phyloP scores from a whole-genome alignment of 192 early-diverging fungal genomes.

The Dissophora globulifera region DNA sequence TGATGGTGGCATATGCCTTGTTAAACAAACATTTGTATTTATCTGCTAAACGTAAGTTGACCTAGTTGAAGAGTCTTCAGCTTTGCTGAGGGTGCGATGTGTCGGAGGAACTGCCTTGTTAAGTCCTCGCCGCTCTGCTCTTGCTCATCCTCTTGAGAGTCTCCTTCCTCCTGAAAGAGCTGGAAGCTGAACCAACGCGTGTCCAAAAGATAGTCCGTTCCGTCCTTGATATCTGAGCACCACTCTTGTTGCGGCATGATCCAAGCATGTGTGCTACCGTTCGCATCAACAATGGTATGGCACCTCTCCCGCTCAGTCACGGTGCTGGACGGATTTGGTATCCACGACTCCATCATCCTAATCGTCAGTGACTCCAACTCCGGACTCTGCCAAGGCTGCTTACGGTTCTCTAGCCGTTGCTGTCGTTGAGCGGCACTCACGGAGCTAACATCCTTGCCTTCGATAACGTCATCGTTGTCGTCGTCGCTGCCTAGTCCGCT shows the following conservation, averaged over 20 bases:
- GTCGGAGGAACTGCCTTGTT: background rate
- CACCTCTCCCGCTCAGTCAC: background rate
- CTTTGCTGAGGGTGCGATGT: background rate
- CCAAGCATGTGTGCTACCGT: background rate
- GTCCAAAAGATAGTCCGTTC: background rate
- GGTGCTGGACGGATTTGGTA: no score
- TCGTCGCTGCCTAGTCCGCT: no score
- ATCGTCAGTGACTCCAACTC: background rate
- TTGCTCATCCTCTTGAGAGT: background rate
- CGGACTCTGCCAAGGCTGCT: no score
- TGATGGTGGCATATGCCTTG: no score
- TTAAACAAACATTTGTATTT: no score
- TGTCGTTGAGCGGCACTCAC: no score
- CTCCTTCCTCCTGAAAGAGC: constrained; percentile 2
- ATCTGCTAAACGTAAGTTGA: constrained; percentile 1
- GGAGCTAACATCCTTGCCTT: no score
- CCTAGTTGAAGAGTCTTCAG: constrained; percentile 3
- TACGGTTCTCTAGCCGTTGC: no score
- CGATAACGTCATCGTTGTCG: no score
- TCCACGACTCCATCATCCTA: no score
- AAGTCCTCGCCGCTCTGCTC: background rate
- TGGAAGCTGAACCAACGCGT: background rate
- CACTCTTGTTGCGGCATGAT: background rate
- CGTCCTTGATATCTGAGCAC: background rate
- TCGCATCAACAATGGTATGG: background rate